Conservation (phyloP, 371 early-diverging fungal genomes). For the Polyrhizophydium stewartii region DNA sequence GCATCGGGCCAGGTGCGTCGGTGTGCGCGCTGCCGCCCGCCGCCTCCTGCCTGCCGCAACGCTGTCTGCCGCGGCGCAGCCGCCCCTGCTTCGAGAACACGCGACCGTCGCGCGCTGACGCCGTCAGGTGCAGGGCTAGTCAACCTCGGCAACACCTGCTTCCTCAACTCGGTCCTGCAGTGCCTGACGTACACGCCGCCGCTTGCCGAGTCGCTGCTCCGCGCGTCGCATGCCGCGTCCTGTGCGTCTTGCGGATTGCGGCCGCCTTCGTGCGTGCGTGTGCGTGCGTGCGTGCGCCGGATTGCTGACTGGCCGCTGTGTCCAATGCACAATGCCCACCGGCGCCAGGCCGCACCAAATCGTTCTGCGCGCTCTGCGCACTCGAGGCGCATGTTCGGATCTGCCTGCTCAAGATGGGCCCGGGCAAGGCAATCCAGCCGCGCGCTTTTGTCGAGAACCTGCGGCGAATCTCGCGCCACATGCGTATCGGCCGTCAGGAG, state of each 20-base stretch:
- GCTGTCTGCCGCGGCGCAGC: no score
- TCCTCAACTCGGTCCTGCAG: slow-evolving; percentile 88
- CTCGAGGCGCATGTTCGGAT: slow-evolving; percentile 51
- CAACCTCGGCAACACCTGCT: slow-evolving; percentile 92
- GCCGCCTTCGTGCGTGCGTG: background rate
- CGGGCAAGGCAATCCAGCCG: slow-evolving; percentile 49
- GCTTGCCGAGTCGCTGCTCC: slow-evolving; percentile 19
- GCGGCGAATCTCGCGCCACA: slow-evolving; percentile 66
- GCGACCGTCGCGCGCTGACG: no score
- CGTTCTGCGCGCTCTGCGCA: slow-evolving; percentile 61
- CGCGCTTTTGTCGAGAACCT: slow-evolving; percentile 64
- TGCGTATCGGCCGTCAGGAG: slow-evolving; percentile 80
- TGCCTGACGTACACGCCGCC: slow-evolving; percentile 34
- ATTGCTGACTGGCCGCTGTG: no score
- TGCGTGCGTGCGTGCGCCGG: no score
- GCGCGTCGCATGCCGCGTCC: slow-evolving; percentile 14
- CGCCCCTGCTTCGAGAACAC: no score
- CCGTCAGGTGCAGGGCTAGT: slow-evolving; percentile 76
- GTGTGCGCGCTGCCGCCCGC: no score
- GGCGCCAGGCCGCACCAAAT: slow-evolving; percentile 41
- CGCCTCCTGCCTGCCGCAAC: no score
- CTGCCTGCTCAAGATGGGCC: slow-evolving; percentile 24
- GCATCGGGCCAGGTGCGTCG: no score
- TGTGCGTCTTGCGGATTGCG: slow-evolving; percentile 8
- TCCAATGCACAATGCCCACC: background rate